Base-by-base conservation (phyloP, 75 land plant genomes). In the Pinus taeda region DNA sequence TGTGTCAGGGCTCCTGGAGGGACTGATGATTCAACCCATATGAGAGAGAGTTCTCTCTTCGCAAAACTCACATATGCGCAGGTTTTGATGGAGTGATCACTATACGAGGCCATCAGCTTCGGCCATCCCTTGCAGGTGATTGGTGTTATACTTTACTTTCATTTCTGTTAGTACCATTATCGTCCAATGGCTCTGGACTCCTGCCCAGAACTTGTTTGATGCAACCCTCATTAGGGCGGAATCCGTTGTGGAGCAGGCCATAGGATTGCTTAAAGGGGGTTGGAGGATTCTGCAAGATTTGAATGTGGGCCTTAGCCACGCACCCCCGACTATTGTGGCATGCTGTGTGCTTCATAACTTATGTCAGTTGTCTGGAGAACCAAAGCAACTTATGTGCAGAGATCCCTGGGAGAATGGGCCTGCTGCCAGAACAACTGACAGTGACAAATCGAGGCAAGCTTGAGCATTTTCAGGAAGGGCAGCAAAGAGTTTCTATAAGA, bases 1-100 rank as follows among this genome's bases (percentile, higher is more conserved):
- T 93, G 95, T 81, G 88, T 91, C 2, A 86, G 85, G 78, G 90
- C 89, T n/a, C 84, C 93, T 13, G 93, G 91, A 6, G 81, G 79
- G 14, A 7, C 80, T 9, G 88, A 91, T 57, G 89, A 89, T 76
- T 83, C 91, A 29, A 39, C 83, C 29, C 93, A 89, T 75, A 78
- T 91, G 37, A 79, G 93, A 73, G 89, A 89, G 55, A 80, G 84
- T 36, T 59, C 84, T 37, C 76, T 89, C 63, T 91, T 87, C 76
- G 57, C 77, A 12, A 59, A 85, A 37, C 83, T 91, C 20, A 77
- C 60, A 22, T 63, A 77, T 2, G 85, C 74, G 18, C 87, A 89
- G 15, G 33, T 85, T 69, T 84, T 87, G n/a, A 80, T 80, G 76
- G 89, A 87, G 81, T 76, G 57, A n/a, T 81, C 33, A 81, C 75